Percentiles rank a stretch among this genome's conserved stretches.
Evolutionary conservation across 768 basidiomycete genomes (phyloP).

Genomic region (Termitomyces sp.): DNA sequence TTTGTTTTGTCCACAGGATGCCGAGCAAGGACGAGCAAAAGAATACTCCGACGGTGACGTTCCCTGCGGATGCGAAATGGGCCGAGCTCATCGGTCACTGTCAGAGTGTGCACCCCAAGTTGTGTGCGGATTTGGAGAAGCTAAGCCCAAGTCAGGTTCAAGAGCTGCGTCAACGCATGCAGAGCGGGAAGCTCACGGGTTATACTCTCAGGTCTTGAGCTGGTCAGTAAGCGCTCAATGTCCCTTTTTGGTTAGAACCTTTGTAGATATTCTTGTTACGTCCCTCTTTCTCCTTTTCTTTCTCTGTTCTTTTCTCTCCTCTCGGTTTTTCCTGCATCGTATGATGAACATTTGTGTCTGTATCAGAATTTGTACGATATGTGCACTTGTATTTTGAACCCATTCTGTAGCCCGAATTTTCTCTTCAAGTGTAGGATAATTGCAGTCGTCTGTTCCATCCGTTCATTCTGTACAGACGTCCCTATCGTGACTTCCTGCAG

Average conservation of each 20-base stretch:
- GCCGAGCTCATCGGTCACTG: constrained; percentile 27
- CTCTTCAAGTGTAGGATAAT: background rate
- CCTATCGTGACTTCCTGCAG: background rate
- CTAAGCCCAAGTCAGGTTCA: constrained; percentile 26
- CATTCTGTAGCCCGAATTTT: background rate
- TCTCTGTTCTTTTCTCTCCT: background rate
- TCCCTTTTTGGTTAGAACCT: background rate
- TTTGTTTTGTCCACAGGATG: background rate
- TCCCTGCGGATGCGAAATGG: constrained; percentile 23
- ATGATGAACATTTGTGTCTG: background rate
- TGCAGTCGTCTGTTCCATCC: background rate
- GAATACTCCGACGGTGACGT: constrained; percentile 12
- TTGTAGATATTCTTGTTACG: background rate
- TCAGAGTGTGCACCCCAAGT: constrained; percentile 23
- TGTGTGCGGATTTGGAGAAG: constrained; percentile 26
- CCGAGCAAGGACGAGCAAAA: constrained; percentile 1
- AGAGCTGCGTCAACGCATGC: constrained; percentile 23
- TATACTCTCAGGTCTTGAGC: constrained; percentile 1
- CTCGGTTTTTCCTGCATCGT: background rate
- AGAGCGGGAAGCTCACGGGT: constrained; percentile 11
- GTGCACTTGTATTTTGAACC: background rate
- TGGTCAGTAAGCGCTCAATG: background rate
- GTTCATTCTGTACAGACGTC: background rate
- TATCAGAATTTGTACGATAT: background rate
- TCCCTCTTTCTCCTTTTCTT: background rate